Evolutionary conservation across 2,329 filamentous ascomycete genomes (phyloP).

Genomic region (Penicillium corylophilum): DNA sequence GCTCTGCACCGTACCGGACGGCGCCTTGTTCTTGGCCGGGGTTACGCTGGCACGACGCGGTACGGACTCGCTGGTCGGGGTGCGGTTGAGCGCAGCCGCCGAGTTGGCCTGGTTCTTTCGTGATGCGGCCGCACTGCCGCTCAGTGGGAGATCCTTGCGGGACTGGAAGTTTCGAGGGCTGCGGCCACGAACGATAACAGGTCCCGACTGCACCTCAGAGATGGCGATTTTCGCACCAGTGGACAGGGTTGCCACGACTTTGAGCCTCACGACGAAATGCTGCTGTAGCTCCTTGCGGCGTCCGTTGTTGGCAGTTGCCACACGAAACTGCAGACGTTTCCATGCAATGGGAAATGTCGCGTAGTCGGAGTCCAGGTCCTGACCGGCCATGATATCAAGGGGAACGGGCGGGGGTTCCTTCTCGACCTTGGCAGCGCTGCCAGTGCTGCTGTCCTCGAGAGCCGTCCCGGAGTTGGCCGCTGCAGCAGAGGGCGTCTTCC

Average conservation of each 20-base stretch:
- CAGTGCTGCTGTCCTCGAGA: conserved; percentile 29
- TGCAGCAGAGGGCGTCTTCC: conserved; percentile 73
- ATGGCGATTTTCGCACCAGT: conserved; percentile 80
- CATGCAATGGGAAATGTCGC: conserved; percentile 91
- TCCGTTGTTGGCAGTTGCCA: conserved; percentile 94
- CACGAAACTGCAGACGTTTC: conserved; percentile 90
- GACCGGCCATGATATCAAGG: conserved; percentile 64
- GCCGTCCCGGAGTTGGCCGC: conserved; percentile 65
- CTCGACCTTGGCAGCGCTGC: conserved; percentile 63
- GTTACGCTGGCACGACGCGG: conserved; percentile 27
- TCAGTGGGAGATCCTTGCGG: conserved; percentile 84
- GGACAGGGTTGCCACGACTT: conserved; percentile 77
- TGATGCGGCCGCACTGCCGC: conserved; percentile 74
- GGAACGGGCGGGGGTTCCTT: conserved; percentile 84
- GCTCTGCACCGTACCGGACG: conserved; percentile 29
- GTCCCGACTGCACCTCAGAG: conserved; percentile 80
- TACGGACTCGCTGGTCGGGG: conserved; percentile 31
- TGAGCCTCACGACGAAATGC: conserved; percentile 87
- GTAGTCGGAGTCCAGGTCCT: conserved; percentile 75
- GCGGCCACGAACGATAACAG: conserved; percentile 88
- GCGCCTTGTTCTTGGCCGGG: conserved; percentile 29
- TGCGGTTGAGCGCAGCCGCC: conserved; percentile 31
- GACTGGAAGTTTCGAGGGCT: conserved; percentile 95
- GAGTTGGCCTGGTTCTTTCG: conserved; percentile 61
- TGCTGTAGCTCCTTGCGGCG: conserved; percentile 92